Evolutionary conservation across 108 stramenopile genomes (phyloP).

Genomic region (Skeletonema menzelii): DNA sequence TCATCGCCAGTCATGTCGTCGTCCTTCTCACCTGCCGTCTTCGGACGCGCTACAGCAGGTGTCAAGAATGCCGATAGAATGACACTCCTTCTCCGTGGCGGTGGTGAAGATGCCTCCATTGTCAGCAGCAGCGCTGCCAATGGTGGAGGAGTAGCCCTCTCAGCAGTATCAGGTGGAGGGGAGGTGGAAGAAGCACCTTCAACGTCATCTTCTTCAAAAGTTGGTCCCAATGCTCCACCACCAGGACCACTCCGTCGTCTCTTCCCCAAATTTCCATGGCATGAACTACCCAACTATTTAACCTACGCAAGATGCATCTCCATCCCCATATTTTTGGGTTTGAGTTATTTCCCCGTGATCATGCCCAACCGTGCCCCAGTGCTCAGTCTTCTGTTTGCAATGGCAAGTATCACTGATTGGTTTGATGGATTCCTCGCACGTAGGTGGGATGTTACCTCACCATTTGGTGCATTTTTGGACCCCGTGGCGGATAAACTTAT

Average conservation of each 20-base stretch:
- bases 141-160: neutral
- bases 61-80: neutral
- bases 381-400: constrained; percentile 49
- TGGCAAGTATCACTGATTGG: constrained; percentile 87
- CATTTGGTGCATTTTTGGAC: constrained; percentile 96
- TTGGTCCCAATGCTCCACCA: constrained; percentile 59
- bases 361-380: constrained; percentile 31
- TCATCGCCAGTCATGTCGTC: constrained; percentile 20
- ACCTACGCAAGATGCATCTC: constrained; percentile 78
- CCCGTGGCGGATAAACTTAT: constrained; percentile 98
- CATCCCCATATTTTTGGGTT: constrained; percentile 59
- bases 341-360: constrained; percentile 50
- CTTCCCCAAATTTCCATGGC: constrained; percentile 71
- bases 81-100: constrained; percentile 20
- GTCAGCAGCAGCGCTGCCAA: neutral
- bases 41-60: neutral
- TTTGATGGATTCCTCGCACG: constrained; percentile 93
- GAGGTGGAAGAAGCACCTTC: neutral
- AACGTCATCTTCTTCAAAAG: neutral
- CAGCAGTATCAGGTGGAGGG: neutral
- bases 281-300: constrained; percentile 68
- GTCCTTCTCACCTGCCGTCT: constrained; percentile 20
- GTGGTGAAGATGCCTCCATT: neutral
- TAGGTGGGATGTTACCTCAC: constrained; percentile 72
- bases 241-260: constrained; percentile 63